Evolutionary conservation across 441 rosid genomes (phyloP).

Genomic region (Brassica hybrid): DNA sequence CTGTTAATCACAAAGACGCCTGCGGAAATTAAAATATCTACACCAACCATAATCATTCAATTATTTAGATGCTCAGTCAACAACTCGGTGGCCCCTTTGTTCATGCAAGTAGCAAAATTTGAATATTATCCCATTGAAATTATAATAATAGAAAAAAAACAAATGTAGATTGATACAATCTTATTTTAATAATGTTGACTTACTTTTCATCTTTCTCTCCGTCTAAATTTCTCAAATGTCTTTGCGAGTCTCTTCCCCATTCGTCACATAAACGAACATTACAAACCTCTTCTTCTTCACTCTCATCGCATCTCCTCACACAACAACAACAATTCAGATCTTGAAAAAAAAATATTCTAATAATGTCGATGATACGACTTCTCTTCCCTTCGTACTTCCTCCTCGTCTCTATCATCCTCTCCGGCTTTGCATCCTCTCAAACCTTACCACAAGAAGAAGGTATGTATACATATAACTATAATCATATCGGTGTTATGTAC

Average conservation of each 20-base stretch:
- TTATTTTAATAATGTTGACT: conserved; percentile 9
- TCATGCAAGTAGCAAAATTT: not conserved
- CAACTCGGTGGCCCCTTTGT: not conserved
- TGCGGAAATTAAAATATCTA: not conserved
- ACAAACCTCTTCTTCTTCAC: not conserved
- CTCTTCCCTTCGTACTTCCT: conserved; percentile 25
- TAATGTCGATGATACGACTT: conserved; percentile 27
- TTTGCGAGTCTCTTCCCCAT: not conserved
- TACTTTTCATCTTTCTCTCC: not conserved
- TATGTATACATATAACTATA: conserved; percentile 12
- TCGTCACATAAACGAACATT: not conserved
- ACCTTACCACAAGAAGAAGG: conserved; percentile 51
- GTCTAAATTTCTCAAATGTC: not conserved
- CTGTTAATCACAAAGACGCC: not conserved
- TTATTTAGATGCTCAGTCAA: not conserved
- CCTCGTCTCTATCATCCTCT: conserved; percentile 25
- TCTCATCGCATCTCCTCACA: not conserved
- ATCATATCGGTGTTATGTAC: too few species aligned
- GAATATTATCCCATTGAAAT: not conserved
- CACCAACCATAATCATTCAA: not conserved
- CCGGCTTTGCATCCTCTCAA: conserved; percentile 39
- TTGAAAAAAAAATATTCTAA: not conserved
- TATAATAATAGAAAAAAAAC: not conserved
- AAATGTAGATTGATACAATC: not conserved
- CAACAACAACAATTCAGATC: not conserved